Percentiles rank a stretch among this genome's conserved stretches.
Evolutionary conservation across 345 rosid species (phyloP).

Genomic region (Populus deltoides): DNA sequence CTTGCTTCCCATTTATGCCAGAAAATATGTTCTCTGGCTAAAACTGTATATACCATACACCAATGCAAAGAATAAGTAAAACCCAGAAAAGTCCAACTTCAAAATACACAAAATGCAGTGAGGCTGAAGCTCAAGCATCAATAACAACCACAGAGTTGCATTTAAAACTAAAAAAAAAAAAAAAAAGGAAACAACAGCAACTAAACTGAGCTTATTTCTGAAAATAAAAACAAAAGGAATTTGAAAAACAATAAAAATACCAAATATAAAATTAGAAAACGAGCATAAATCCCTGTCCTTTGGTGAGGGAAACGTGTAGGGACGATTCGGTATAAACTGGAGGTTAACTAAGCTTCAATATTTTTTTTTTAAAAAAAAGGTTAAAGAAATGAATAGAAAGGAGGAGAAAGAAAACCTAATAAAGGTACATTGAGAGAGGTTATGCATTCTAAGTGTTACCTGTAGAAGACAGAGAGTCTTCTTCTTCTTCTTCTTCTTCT

Average conservation of each 20-base stretch:
- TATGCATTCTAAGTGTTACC: not conserved
- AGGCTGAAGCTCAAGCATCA: not conserved
- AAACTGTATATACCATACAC: not conserved
- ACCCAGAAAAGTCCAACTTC: not conserved
- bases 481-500: not conserved
- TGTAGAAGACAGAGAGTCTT: not conserved
- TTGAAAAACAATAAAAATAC: not conserved
- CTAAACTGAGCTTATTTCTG: too few relatives aligned
- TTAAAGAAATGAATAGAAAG: not conserved
- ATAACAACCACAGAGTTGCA: not conserved
- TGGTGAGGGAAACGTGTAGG: too few relatives aligned
- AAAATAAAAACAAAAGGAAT: too few relatives aligned
- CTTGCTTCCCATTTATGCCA: constrained; percentile 52
- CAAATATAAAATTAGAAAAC: not conserved
- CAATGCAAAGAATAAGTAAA: not conserved
- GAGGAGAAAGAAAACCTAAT: not conserved
- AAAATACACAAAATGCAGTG: not conserved
- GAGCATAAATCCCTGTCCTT: too few relatives aligned
- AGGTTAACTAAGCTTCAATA: not conserved
- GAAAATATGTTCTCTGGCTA: not conserved
- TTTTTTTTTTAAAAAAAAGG: not conserved
- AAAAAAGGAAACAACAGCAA: too few relatives aligned
- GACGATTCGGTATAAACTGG: not conserved
- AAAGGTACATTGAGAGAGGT: not conserved
- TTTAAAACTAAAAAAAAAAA: not conserved